Base-by-base conservation (phyloP, 1,284 basidiomycete genomes). In the Leccinum pallidistipes region DNA sequence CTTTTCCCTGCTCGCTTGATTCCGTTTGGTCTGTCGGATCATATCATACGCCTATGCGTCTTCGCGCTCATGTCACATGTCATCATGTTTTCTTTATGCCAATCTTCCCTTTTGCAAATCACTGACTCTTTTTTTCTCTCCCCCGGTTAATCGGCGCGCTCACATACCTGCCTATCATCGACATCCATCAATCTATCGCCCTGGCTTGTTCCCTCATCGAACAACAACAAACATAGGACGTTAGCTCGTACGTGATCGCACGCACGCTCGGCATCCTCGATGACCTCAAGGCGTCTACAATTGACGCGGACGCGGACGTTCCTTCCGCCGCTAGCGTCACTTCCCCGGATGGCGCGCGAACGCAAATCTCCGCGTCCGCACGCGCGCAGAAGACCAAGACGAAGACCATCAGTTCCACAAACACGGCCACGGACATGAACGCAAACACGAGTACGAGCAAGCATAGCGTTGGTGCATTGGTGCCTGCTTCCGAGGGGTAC, bases 211-310 rank as follows among this genome's bases (percentile, higher is more conserved):
- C 50, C 8, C 14, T n/a, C 50, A 29, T 51, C 27, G 50, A 50
- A 50, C 24, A 29, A 52, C n/a, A 4, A 50, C 27, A 27, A 29
- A 50, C 24, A 29, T 66, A 92, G 90, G 90, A 92, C 71, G 84
- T 92, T 59, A 80, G 84, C 7, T 89, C 91, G n/a, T 92, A 92
- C 68, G 84, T 86, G 59, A 88, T 92, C 68, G 91, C 88, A n/a
- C 86, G 90, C 62, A 92, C 90, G 5, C 80, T 92, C 52, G 91
- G 90, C 31, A 83, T 91, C 62, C 82, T 89, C 64, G 88, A 90
- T 73, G 82, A 84, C 63, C 84, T 86, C 60, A 86, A 85, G 71
- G 87, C 87, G 0, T 86, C 86, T 24, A 89, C 87, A 24, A 84
- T 80, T 71, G 86, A 87, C 63, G 71, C 76, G 8, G 64, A 79